Base-by-base conservation (phyloP, 306 rosid genomes). In the Hippophae rhamnoides region DNA sequence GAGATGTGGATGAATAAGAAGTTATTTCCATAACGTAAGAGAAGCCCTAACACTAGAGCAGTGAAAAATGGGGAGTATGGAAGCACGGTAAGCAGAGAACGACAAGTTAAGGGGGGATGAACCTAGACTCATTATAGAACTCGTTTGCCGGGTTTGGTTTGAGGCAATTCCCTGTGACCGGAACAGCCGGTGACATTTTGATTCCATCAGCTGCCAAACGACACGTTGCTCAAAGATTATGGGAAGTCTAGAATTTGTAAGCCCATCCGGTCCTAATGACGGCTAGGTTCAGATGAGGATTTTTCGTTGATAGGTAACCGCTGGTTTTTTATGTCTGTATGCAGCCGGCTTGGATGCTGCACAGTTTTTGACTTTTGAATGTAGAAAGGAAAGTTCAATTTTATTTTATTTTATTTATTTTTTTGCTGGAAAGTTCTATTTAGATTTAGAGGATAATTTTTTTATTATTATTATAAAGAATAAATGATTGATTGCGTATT, bases 121-220 rank as follows among this genome's bases (percentile, higher is more conserved):
- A 51, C 65, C 62, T 59, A 66, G 65, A 41, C 42, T 56, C 10
- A 11, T 61, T 38, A 6, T 26, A 9, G 55, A 54, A 2, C 10
- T 42, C 25, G 68, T 5, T 18, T 9, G 9, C 25, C 23, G 23
- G 52, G 42, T 43, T 0, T 10, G 41, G 14, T 3, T 11, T 56
- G 3, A 5, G 45, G 58, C 40, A 46, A 58, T 31, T 31, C 73
- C 63, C 7, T 60, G 13, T 42, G 26, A 69, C 66, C 9, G 69
- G 67, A 9, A 13, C 57, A 11, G 55, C 60, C 57, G 74, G 66
- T 74, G 76, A 40, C 73, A 70, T 64, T 59, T 26, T 5, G 25
- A 7, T 14, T 47, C 26, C 23, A 47, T 25, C 59, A 49, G 42
- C 74, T 52, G 38, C 74, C 47, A 0, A 63, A 18, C 3, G 0